These are phyloP conservation scores for Agroathelia rolfsii DNA, from an alignment of 1,284 basidiomycete species.

Conservation along the genomic window DNA sequence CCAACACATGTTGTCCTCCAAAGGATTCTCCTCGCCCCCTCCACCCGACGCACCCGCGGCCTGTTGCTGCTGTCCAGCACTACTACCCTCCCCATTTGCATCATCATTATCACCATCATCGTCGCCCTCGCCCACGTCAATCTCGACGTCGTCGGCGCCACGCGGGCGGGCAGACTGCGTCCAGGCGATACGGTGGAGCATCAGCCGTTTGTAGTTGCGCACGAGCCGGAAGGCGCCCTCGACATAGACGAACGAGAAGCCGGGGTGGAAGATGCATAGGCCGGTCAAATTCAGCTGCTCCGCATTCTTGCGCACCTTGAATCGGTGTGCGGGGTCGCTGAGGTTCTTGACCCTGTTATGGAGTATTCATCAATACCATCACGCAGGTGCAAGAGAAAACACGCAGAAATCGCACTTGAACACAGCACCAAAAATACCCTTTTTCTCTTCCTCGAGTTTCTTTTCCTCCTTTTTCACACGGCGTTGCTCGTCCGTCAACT, in stretches of 20 bases:
- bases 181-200: conserved; percentile 90
- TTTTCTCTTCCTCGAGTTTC: conserved; percentile 79
- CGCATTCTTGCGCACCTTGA: conserved; percentile 95
- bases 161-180: conserved; percentile 82
- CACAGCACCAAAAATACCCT: conserved; percentile 78
- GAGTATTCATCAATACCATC: conserved; percentile 7
- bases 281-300: conserved; percentile 86
- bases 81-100: too few relatives aligned
- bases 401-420: conserved; percentile 81
- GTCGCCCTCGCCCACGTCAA: conserved; percentile 39
- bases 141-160: conserved; percentile 59
- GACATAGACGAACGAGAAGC: conserved; percentile 86
- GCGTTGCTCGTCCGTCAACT: conserved; percentile 85
- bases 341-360: conserved; percentile 70
- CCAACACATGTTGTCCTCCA: conserved; percentile 84
- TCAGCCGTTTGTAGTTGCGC: conserved; percentile 81
- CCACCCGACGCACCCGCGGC: too few relatives aligned
- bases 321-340: conserved; percentile 87
- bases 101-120: conserved; percentile 28
- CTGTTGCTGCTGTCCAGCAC: conserved; percentile 23
- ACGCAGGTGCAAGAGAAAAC: conserved; percentile 6
- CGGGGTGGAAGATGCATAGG: conserved; percentile 80
- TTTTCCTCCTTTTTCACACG: conserved; percentile 80
- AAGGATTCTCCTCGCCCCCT: too few relatives aligned
- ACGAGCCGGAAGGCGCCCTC: conserved; percentile 87